Conservation (phyloP, 2,329 filamentous ascomycete species). For the Aspergillus nomiae region DNA sequence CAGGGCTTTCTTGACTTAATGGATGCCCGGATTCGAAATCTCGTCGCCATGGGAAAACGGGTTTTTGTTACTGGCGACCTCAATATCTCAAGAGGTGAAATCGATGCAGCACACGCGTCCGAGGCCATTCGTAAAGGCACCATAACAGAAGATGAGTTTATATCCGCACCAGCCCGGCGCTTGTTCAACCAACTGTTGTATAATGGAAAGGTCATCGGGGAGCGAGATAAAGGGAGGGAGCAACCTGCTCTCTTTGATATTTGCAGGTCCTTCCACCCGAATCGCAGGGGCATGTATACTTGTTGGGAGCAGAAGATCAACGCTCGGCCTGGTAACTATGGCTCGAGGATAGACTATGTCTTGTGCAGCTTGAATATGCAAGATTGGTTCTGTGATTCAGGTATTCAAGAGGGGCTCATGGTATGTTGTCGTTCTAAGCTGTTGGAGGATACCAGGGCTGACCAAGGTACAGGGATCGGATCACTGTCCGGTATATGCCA, state of each 20-base stretch:
- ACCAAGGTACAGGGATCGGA: constrained; percentile 69
- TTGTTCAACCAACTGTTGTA: constrained; percentile 85
- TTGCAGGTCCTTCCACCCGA: constrained; percentile 77
- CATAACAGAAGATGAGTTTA: constrained; percentile 69
- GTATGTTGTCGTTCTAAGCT: constrained; percentile 32
- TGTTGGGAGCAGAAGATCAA: constrained; percentile 97
- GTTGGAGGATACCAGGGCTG: background rate
- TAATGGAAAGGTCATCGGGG: constrained; percentile 65
- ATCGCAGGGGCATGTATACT: constrained; percentile 88
- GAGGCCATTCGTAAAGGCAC: constrained; percentile 73
- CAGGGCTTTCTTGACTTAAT: constrained; percentile 77
- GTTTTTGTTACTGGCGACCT: constrained; percentile 86
- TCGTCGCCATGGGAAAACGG: constrained; percentile 76
- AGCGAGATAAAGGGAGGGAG: constrained; percentile 70
- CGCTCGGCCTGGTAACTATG: constrained; percentile 91
- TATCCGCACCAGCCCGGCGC: constrained; percentile 70
- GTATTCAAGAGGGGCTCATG: constrained; percentile 91
- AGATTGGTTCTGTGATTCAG: constrained; percentile 74
- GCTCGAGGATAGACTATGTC: constrained; percentile 90
- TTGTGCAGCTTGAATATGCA: constrained; percentile 79
- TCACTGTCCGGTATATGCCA: constrained; percentile 89
- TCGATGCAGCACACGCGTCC: constrained; percentile 74
- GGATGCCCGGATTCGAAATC: constrained; percentile 81
- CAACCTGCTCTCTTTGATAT: constrained; percentile 78
- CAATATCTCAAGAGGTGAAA: constrained; percentile 70